Conservation (phyloP, 1,284 basidiomycete species). For the Omphalotus olearius region DNA sequence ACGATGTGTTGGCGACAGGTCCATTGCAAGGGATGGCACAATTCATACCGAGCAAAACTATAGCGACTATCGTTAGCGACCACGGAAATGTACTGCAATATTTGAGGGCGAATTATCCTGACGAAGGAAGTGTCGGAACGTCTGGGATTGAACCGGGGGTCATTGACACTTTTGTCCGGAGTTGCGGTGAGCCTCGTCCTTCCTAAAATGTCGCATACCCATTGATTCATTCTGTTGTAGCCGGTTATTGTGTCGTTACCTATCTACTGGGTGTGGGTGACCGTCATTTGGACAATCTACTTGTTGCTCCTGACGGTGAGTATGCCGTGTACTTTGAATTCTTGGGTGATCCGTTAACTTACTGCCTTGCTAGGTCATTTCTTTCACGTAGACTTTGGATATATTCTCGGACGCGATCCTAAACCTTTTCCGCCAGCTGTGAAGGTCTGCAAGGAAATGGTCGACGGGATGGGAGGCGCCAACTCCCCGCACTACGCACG, state of each 20-base stretch:
- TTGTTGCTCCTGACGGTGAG: slow-evolving; percentile 87
- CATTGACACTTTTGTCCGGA: slow-evolving; percentile 94
- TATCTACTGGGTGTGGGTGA: slow-evolving; percentile 97
- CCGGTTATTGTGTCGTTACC: slow-evolving; percentile 97
- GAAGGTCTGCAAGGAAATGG: slow-evolving; percentile 99
- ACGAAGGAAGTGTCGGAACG: slow-evolving; percentile 89
- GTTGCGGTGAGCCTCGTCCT: slow-evolving; percentile 76
- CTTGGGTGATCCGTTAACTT: neutral
- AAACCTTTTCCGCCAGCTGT: slow-evolving; percentile 98
- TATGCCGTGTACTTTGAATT: neutral
- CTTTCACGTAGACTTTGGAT: slow-evolving; percentile 98
- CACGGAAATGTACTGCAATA: slow-evolving; percentile 92
- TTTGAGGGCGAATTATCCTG: slow-evolving; percentile 80
- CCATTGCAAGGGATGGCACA: slow-evolving; percentile 94
- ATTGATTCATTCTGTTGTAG: slow-evolving; percentile 37
- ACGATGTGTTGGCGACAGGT: slow-evolving; percentile 92
- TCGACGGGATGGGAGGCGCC: slow-evolving; percentile 98
- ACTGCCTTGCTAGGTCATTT: slow-evolving; percentile 56
- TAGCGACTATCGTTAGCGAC: slow-evolving; percentile 91
- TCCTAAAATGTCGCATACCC: slow-evolving; percentile 5
- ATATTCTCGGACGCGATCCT: slow-evolving; percentile 96
- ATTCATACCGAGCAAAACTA: slow-evolving; percentile 92
- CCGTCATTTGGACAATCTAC: slow-evolving; percentile 93
- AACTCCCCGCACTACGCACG: slow-evolving; percentile 88
- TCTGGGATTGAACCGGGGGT: slow-evolving; percentile 90